Base-by-base conservation (phyloP, 2,329 filamentous ascomycete species). In the Curvularia sp. region DNA sequence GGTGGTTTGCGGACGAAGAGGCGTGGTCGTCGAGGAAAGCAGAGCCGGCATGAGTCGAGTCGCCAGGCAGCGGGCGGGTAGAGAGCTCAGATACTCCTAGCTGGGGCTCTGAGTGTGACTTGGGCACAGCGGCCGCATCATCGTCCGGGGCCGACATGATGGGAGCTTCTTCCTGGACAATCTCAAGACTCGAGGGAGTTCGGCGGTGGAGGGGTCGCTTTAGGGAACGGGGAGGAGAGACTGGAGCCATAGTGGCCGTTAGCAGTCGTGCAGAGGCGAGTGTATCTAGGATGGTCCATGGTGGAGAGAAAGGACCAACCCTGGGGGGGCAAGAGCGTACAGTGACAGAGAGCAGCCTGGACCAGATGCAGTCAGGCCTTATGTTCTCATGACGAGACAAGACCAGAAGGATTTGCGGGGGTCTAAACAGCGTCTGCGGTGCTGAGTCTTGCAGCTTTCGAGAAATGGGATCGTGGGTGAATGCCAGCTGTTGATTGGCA, bases 1-100 rank as follows among this genome's bases (percentile, higher is more conserved):
- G 70, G 55, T 68, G 80, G 69, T 55, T 84, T 80, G 49, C 78
- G 72, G 33, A 81, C 75, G 7, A 49, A 20, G 83, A 84, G 80
- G 42, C 78, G 71, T 38, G 81, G 81, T 77, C 80, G 78, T 70
- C 63, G 24, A 72, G 35, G n/a, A 74, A 58, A 13, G 70, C 67
- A 47, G 70, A 61, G 52, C 65, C 69, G 15, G 63, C 66, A 41
- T 73, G 68, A 1, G 66, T 70, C 7, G 69, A 64, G 49, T 73
- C 66, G 53, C 65, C 71, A 5, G 73, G 61, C 15, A 68, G 38
- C 20, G 69, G 65, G 7, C 61, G 57, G 12, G 64, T 20, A 9
- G 72, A 73, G 22, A 71, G 57, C 31, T 55, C 64, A 55, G 74
- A 71, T 31, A 65, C 66, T 22, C 64, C 68, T 10, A 76, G 61